These are phyloP conservation scores for Plasmodium vivax DNA, from an alignment of 169 alveolate genomes.

Conservation along the genomic window DNA sequence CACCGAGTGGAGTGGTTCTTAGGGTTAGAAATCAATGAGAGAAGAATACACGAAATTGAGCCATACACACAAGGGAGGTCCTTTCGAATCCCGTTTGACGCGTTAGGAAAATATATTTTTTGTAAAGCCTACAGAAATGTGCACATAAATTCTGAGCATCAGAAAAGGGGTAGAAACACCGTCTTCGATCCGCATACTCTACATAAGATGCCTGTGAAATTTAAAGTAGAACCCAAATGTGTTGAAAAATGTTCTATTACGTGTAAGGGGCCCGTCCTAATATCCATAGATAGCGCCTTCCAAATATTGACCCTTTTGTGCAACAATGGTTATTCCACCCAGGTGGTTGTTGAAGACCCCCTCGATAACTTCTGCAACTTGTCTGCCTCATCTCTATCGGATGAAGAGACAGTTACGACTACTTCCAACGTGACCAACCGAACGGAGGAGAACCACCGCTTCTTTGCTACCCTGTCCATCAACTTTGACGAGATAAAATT, in stretches of 20 bases:
- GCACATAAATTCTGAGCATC: constrained; percentile 3
- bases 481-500: constrained; percentile 10
- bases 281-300: constrained; percentile 38
- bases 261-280: constrained; percentile 56
- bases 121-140: constrained; percentile 74
- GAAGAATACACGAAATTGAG: constrained; percentile 30
- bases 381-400: background rate
- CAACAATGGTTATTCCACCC: background rate
- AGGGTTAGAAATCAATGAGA: constrained; percentile 58
- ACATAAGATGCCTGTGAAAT: constrained; percentile 26
- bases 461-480: constrained; percentile 11
- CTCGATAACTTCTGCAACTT: constrained; percentile 10
- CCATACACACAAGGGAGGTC: constrained; percentile 19
- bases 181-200: constrained; percentile 64
- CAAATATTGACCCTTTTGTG: constrained; percentile 27
- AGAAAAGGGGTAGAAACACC: constrained; percentile 15
- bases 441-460: background rate
- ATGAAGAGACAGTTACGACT: background rate
- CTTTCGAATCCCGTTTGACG: constrained; percentile 64
- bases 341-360: constrained; percentile 42
- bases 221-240: constrained; percentile 27
- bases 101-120: constrained; percentile 71
- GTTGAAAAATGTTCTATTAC: constrained; percentile 36
- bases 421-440: background rate
- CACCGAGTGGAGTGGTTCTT: constrained; percentile 71